Conservation (phyloP, 1,139 yeast genomes). For the Suhomyces yuchorum region DNA sequence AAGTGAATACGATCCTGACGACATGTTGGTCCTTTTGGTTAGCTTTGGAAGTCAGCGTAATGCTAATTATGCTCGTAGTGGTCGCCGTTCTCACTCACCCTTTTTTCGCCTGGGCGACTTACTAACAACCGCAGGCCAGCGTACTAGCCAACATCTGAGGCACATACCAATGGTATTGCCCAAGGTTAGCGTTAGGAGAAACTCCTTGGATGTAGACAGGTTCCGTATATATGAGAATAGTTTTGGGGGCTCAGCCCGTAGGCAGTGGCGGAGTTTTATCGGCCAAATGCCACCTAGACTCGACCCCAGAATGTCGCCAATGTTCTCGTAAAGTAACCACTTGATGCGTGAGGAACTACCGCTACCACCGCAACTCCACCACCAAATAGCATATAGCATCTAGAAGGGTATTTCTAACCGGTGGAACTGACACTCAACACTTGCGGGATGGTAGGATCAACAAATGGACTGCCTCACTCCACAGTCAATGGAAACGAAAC, state of each 20-base stretch:
- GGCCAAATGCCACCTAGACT: no score
- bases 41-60: not conserved
- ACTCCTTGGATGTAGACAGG: no score
- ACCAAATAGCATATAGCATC: not conserved
- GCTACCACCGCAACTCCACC: not conserved
- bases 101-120: conserved; percentile 1
- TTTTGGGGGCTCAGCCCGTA: no score
- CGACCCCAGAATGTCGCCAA: not conserved
- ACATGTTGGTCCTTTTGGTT: conserved; percentile 16
- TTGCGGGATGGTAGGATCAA: no score
- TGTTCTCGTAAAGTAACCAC: not conserved
- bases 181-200: no score
- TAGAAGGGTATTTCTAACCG: not conserved
- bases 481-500: no score
- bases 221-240: no score
- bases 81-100: conserved; percentile 1
- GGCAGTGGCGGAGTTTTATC: no score
- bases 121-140: not conserved
- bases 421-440: not conserved
- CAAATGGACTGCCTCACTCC: no score
- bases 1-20: conserved; percentile 44
- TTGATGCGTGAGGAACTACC: not conserved
- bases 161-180: not conserved
- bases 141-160: conserved; percentile 18
- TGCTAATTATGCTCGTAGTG: not conserved